Percentiles rank a stretch among this genome's conserved stretches.
phyloP scores from a whole-genome alignment of 2,329 filamentous ascomycete species.

The Fusarium sp. region DNA sequence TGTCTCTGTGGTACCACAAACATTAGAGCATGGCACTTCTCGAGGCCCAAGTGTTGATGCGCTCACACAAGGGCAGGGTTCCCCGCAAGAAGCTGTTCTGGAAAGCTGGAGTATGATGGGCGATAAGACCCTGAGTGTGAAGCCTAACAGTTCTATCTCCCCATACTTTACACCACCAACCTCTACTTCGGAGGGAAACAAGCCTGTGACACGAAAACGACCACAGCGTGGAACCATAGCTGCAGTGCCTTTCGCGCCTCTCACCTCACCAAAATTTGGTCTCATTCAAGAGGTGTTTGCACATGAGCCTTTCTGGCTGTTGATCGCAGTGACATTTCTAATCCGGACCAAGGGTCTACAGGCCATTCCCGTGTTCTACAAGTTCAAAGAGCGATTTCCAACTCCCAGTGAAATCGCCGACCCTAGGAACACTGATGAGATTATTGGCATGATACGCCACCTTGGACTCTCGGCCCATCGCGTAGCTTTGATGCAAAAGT shows the following conservation, averaged over 20 bases:
- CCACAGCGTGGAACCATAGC: constrained; percentile 65
- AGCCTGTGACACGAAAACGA: constrained; percentile 47
- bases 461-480: constrained; percentile 81
- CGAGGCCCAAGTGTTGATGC: background rate
- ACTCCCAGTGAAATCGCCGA: constrained; percentile 74
- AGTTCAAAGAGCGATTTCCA: constrained; percentile 77
- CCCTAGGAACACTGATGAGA: constrained; percentile 63
- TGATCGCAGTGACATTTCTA: constrained; percentile 87
- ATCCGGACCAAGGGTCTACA: constrained; percentile 82
- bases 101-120: constrained; percentile 1
- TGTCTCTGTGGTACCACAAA: constrained; percentile 10
- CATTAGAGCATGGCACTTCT: background rate
- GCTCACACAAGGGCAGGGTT: constrained; percentile 15
- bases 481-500: constrained; percentile 75
- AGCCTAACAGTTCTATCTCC: constrained; percentile 45
- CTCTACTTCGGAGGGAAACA: constrained; percentile 31
- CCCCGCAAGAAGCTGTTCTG: constrained; percentile 19
- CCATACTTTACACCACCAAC: constrained; percentile 52
- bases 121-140: constrained; percentile 12
- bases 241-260: constrained; percentile 76
- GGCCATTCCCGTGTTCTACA: constrained; percentile 82
- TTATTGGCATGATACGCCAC: constrained; percentile 75
- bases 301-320: constrained; percentile 81
- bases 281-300: constrained; percentile 87
- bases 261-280: constrained; percentile 76